phyloP scores from a whole-genome alignment of 2,329 filamentous ascomycete genomes.

The Bipolaris bicolor region DNA sequence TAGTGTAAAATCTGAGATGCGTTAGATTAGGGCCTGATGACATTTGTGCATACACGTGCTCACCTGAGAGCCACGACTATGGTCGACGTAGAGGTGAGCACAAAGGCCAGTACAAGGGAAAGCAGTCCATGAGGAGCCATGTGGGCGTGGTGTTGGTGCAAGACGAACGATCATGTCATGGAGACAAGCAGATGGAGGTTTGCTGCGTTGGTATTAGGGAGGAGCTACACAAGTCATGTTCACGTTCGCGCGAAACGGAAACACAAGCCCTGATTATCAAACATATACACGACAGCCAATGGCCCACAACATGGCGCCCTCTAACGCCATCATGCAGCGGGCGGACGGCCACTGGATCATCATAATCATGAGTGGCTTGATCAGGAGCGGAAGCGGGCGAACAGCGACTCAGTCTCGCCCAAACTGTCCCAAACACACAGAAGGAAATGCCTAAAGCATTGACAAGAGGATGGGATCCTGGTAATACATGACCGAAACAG shows the following conservation, averaged over 20 bases:
- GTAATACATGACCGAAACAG: slow-evolving; percentile 5
- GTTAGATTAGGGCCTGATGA: not conserved
- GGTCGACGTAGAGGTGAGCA: slow-evolving; percentile 37
- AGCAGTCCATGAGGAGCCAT: slow-evolving; percentile 36
- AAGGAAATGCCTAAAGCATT: not conserved
- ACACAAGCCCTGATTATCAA: slow-evolving; percentile 10
- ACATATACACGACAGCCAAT: slow-evolving; percentile 13
- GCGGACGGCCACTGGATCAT: slow-evolving; percentile 17
- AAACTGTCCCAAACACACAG: not conserved
- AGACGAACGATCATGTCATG: not conserved
- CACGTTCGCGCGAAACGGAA: slow-evolving; percentile 5
- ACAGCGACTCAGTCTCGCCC: slow-evolving; percentile 8
- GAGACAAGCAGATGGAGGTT: not conserved
- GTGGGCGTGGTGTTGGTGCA: not conserved
- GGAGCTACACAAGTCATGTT: not conserved
- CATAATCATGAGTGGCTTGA: slow-evolving; percentile 25
- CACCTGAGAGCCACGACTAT: slow-evolving; percentile 39
- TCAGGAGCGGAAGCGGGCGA: slow-evolving; percentile 9
- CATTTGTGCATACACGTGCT: not conserved
- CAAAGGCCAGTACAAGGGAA: slow-evolving; percentile 32
- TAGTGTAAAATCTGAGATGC: slow-evolving; percentile 36
- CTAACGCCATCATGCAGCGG: slow-evolving; percentile 14
- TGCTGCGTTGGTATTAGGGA: not conserved
- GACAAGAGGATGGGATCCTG: not conserved
- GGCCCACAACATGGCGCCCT: slow-evolving; percentile 12